These are phyloP conservation scores for Cardamine chenopodiifolia DNA, from an alignment of 345 rosid genomes.

Conservation along the genomic window DNA sequence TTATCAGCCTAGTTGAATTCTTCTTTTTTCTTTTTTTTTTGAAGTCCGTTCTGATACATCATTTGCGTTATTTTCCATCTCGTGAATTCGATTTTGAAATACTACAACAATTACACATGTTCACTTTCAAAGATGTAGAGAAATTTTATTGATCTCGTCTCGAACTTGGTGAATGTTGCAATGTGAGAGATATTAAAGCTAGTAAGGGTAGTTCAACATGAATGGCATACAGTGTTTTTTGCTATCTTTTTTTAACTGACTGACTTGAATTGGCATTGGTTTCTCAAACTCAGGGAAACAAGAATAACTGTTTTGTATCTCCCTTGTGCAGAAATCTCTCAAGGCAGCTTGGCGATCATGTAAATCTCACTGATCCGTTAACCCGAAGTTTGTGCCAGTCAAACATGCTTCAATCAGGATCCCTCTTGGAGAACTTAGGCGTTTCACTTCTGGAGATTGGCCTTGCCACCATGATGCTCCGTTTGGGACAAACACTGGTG, in stretches of 20 bases:
- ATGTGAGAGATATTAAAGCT: slow-evolving; percentile 3
- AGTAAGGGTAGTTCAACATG: neutral
- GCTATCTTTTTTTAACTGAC: neutral
- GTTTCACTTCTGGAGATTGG: slow-evolving; percentile 66
- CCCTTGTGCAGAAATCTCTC: slow-evolving; percentile 51
- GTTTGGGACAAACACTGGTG: slow-evolving; percentile 64
- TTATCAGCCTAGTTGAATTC: neutral
- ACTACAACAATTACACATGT: too few species aligned
- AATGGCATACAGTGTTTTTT: neutral
- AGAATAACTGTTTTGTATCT: slow-evolving; percentile 15
- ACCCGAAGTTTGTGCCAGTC: slow-evolving; percentile 44
- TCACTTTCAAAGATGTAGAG: too few species aligned
- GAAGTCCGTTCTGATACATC: neutral
- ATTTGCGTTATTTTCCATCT: too few species aligned
- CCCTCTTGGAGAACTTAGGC: slow-evolving; percentile 60
- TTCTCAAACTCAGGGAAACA: neutral
- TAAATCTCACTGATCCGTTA: slow-evolving; percentile 50
- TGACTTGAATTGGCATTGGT: slow-evolving; percentile 11
- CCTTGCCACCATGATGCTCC: slow-evolving; percentile 57
- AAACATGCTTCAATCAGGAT: slow-evolving; percentile 48
- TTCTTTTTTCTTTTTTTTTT: too few species aligned
- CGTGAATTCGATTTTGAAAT: neutral
- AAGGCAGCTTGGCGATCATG: slow-evolving; percentile 54
- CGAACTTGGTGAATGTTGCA: neutral
- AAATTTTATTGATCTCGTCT: too few species aligned